These are phyloP conservation scores for Thuja plicata DNA, from an alignment of 83 land plant genomes.

Conservation along the genomic window DNA sequence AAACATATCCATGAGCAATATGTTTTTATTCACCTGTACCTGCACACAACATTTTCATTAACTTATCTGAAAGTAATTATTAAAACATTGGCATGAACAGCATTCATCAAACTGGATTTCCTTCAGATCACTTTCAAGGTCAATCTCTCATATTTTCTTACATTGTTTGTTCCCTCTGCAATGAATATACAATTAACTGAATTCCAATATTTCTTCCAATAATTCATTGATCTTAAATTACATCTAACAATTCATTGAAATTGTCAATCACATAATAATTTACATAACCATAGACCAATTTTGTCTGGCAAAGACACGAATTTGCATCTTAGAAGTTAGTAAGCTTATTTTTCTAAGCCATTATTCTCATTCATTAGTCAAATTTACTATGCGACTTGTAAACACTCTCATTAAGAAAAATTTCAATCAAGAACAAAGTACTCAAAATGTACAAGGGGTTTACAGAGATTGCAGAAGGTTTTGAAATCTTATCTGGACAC, in stretches of 20 bases:
- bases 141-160: background rate
- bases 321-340: too few relatives aligned
- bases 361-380: too few relatives aligned
- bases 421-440: too few relatives aligned
- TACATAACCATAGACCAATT: too few relatives aligned
- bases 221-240: background rate
- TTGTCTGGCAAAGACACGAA: too few relatives aligned
- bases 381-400: too few relatives aligned
- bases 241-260: background rate
- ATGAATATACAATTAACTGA: background rate
- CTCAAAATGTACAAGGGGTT: too few relatives aligned
- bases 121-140: background rate
- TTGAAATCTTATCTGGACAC: too few relatives aligned
- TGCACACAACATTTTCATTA: background rate
- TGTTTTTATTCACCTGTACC: background rate
- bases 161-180: background rate
- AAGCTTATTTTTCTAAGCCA: too few relatives aligned
- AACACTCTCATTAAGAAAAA: too few relatives aligned
- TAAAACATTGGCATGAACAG: background rate
- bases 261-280: background rate
- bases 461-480: too few relatives aligned
- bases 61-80: background rate
- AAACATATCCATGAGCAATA: background rate
- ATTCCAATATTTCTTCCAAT: background rate
- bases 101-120: background rate